A percentile compares a stretch with the other conserved stretches of the same genome.
Evolutionary conservation across 2,329 filamentous ascomycete genomes (phyloP).

Genomic region (Chalaropsis ovoidea): DNA sequence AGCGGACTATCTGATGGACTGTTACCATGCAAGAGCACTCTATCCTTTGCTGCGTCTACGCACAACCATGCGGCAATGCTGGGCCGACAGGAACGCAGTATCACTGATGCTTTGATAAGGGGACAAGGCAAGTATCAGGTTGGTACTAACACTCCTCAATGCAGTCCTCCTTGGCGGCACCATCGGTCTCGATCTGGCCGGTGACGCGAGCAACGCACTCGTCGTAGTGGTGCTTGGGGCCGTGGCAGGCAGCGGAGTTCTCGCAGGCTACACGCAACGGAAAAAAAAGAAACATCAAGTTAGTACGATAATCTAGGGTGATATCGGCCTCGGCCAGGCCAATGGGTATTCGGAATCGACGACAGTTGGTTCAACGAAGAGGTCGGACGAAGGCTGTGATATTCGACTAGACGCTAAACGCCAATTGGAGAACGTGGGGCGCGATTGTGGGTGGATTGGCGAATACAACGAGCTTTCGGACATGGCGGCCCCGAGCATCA

Average conservation of each 20-base stretch:
- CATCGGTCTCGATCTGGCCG: constrained; percentile 51
- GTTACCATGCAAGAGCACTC: neutral
- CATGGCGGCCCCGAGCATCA: neutral
- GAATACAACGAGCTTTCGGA: neutral
- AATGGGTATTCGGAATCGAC: neutral
- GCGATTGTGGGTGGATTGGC: neutral
- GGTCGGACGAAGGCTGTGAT: neutral
- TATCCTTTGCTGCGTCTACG: neutral
- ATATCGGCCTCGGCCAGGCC: too few relatives aligned
- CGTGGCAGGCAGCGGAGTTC: constrained; percentile 72
- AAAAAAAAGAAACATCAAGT: constrained; percentile 3
- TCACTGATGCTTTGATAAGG: neutral
- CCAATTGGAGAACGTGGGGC: neutral
- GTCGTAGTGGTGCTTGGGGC: constrained; percentile 94
- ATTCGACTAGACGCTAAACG: neutral
- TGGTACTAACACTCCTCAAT: constrained; percentile 89
- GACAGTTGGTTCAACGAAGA: neutral
- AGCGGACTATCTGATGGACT: neutral
- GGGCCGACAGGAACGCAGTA: neutral
- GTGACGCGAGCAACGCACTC: constrained; percentile 95
- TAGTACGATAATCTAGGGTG: neutral
- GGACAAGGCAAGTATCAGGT: neutral
- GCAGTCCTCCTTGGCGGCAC: constrained; percentile 79
- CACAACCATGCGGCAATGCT: neutral
- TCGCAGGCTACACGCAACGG: constrained; percentile 77